These are phyloP conservation scores for Ceratocystis destructans DNA, from an alignment of 2,329 filamentous ascomycete species.

Conservation along the genomic window DNA sequence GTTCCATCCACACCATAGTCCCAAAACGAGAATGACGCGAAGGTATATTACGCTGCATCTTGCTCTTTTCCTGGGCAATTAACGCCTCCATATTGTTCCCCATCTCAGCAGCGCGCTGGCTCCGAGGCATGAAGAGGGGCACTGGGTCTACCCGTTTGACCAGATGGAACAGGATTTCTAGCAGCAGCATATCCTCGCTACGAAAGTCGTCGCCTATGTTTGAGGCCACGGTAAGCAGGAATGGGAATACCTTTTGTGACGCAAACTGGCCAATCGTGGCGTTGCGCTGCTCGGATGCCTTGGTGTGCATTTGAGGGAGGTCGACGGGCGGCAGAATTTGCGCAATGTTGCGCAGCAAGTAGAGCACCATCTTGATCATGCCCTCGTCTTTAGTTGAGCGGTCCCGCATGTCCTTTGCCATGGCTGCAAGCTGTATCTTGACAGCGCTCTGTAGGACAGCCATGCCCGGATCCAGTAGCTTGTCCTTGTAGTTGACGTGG, in stretches of 20 bases:
- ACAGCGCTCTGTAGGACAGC: slow-evolving; percentile 69
- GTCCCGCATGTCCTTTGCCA: slow-evolving; percentile 65
- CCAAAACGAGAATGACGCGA: slow-evolving; percentile 89
- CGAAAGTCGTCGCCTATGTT: slow-evolving; percentile 91
- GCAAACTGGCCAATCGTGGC: slow-evolving; percentile 80
- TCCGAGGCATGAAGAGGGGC: slow-evolving; percentile 73
- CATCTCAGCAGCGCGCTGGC: slow-evolving; percentile 53
- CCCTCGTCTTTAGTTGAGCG: slow-evolving; percentile 70
- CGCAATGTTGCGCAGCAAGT: slow-evolving; percentile 77
- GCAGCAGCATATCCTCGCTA: slow-evolving; percentile 71
- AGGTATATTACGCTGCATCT: slow-evolving; percentile 64
- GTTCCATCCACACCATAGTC: slow-evolving; percentile 92
- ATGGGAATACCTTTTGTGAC: slow-evolving; percentile 76
- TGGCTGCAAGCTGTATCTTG: slow-evolving; percentile 68
- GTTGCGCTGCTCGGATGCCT: slow-evolving; percentile 54
- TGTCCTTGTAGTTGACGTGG: slow-evolving; percentile 79
- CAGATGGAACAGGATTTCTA: slow-evolving; percentile 86
- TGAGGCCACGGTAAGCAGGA: slow-evolving; percentile 74
- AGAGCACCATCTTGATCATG: slow-evolving; percentile 80
- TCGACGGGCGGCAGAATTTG: slow-evolving; percentile 65
- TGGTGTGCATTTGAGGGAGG: slow-evolving; percentile 71
- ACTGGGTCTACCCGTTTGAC: slow-evolving; percentile 77
- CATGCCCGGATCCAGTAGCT: slow-evolving; percentile 69
- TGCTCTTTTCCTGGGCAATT: slow-evolving; percentile 70
- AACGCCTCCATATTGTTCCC: slow-evolving; percentile 59